These are phyloP conservation scores for Solanum pinnatisectum DNA, from an alignment of 257 asterid species.

Conservation along the genomic window DNA sequence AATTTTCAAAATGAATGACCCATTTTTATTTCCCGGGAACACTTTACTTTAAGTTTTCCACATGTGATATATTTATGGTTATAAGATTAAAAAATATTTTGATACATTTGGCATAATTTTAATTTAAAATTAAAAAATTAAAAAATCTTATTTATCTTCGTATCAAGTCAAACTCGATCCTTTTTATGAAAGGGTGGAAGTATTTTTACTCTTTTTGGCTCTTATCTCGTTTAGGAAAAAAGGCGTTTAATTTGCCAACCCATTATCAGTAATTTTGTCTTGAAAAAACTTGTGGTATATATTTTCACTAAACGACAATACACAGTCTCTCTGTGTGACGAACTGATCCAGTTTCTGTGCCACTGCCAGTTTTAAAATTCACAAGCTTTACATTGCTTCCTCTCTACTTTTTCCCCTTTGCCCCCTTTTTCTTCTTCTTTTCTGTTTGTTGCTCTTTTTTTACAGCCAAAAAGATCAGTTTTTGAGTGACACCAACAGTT, in stretches of 20 bases:
- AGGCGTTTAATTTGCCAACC: neutral
- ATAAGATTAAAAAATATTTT: no score
- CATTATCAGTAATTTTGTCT: neutral
- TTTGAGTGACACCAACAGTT: neutral
- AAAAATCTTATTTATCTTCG: no score
- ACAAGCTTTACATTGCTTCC: neutral
- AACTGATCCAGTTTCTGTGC: neutral
- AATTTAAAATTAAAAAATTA: no score
- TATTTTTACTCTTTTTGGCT: neutral
- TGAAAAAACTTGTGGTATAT: neutral
- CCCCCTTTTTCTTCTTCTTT: neutral
- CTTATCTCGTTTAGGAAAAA: neutral
- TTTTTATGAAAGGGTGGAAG: no score
- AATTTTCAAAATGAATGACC: no score
- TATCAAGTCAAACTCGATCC: no score
- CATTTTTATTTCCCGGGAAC: no score
- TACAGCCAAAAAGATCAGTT: neutral
- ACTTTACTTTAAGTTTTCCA: no score
- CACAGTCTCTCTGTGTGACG: neutral
- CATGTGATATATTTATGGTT: fast-evolving
- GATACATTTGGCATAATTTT: no score
- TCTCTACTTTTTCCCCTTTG: neutral
- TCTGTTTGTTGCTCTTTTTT: neutral
- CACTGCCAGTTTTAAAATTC: neutral
- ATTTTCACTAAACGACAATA: neutral